Evolutionary conservation across 805 yeast species (phyloP), one percentile per base, ranked within the genome.

Genomic region (Saccharomycopsis sp.): DNA sequence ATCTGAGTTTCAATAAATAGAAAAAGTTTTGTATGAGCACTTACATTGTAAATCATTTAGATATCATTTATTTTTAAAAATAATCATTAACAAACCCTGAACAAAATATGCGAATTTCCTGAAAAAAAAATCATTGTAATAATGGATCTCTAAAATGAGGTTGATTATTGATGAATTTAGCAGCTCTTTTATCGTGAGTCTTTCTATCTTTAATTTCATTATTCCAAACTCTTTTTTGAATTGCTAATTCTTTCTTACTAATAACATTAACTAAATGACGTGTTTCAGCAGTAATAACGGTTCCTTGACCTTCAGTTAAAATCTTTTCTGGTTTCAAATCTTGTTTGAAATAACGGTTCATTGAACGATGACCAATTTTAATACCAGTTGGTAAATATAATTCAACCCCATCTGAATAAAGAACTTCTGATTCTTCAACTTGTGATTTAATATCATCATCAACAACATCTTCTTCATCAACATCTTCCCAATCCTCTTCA

Each of bases 61-160:
- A 36, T 17, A 15, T 32, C 12, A 32, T 31, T 23, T 37, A 30
- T 12, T 41, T 36, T 29, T n/a, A n/a, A 33, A 35, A 3, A 31
- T 34, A n/a, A 23, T 37, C 9, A 14, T 21, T n/a, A 21, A 19
- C 2, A 37, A 42, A 13, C 27, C 36, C 17, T 32, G 35, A 5
- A 40, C 44, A n/a, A 28, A 64, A 33, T 69, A 78, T 66, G 85
- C 86, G 13, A 52, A 57, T 13, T 57, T 66, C 0, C 52, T 86
- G 12, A 17, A 32, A 14, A 40, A 44, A 1, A 25, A 37, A 37
- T 49, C 45, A 66, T 53, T 67, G 72, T 48, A 86, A 64, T 48
- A 86, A 60, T 59, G 77, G 83, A 57, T 86, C 95, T 56, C 95
- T 74, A 70, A 69, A 86, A 55, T 89, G 87, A 36, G 84, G 80